Base-by-base conservation (phyloP, 352 stramenopile species). In the Pythium aristosporum region DNA sequence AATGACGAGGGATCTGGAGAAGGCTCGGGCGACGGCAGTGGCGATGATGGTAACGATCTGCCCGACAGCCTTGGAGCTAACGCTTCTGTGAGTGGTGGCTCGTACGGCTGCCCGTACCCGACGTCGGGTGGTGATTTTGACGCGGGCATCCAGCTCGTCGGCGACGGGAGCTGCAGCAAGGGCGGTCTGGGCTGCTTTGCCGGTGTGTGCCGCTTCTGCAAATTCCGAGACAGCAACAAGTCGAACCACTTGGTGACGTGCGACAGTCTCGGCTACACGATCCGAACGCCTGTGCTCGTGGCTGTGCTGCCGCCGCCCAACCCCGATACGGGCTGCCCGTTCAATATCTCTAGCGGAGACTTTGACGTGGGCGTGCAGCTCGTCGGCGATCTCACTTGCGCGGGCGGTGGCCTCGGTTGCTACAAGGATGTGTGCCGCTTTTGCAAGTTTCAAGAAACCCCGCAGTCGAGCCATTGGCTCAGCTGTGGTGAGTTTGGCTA, bases 371-470 rank as follows among this genome's bases (percentile, higher is more conserved):
- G 69, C 15, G 60, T 76, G 15, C 25, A 50, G 13, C 34, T 71
- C 9, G 43, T 73, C 6, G 55, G 41, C 7, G 69, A 76, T 37
- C 3, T 25, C 2, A 41, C 41, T 12, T 76, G 70, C 34, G 37
- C 41, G 13, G 34, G 7, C 13, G 66, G 62, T 13, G 62, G 61
- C 8, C 58, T 71, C 12, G 61, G 66, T 28, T 72, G 61, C 59
- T 66, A 61, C 49, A 41, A 61, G 9, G 36, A 57, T 7, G 42
- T 67, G 4, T 76, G 70, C 16, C 66, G 66, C 30, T 72, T 69
- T 32, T 76, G 66, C 58, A 66, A 70, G 44, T 36, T 47, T 18
- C 13, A 47, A 15, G 54, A 48, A 11, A 55, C 56, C 0, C 21
- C 53, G 23, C 53, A 60, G 53, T 60, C 53, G 5, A 42, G 18